Conservation (phyloP, 202 grass and related monocot species). For the Hordeum pubiflorum region DNA sequence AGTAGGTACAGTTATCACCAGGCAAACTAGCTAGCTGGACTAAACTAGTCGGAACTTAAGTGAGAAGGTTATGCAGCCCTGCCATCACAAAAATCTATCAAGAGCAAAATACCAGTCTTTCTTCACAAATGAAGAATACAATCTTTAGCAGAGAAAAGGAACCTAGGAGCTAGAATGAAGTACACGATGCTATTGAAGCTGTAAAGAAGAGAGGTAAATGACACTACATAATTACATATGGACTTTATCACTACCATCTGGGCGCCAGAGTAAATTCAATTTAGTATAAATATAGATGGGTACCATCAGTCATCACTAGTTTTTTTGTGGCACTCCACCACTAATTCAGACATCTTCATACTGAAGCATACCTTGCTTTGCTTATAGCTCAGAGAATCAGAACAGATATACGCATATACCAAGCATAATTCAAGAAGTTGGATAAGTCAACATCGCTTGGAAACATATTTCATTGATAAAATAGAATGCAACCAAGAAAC, state of each 20-base stretch:
- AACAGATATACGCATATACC: background rate
- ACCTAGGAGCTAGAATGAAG: background rate
- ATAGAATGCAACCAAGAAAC: background rate
- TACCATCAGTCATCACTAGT: background rate
- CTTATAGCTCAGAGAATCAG: background rate
- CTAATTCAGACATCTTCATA: background rate
- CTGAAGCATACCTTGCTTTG: background rate
- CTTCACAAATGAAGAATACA: background rate
- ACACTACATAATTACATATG: background rate
- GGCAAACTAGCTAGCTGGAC: background rate
- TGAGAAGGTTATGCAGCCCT: background rate
- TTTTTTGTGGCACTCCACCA: background rate
- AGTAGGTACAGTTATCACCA: background rate
- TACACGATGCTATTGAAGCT: background rate
- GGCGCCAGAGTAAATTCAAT: background rate
- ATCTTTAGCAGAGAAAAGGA: background rate
- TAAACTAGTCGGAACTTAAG: background rate
- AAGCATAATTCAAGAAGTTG: background rate
- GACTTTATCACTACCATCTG: background rate
- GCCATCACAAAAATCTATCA: background rate
- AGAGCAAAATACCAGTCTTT: background rate
- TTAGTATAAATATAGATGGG: background rate
- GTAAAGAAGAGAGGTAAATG: background rate
- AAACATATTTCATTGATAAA: background rate
- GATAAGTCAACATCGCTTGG: background rate